phyloP scores from a whole-genome alignment of 2,329 filamentous ascomycete genomes.

The Rosellinia necatrix region DNA sequence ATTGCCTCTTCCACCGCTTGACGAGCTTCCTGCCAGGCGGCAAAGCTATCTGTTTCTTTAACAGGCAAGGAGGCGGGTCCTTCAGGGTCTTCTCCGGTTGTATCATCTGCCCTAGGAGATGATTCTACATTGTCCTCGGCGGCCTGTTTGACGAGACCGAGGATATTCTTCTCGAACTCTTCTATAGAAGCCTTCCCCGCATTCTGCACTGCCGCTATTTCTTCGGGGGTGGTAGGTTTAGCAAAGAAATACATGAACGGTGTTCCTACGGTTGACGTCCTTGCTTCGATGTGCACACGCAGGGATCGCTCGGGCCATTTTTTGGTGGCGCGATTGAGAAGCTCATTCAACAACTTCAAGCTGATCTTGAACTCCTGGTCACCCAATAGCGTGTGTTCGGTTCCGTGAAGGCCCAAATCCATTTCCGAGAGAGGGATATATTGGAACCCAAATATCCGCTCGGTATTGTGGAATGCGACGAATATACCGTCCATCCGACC shows the following conservation, averaged over 20 bases:
- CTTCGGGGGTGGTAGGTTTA: slow-evolving; percentile 75
- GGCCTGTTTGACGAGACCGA: slow-evolving; percentile 51
- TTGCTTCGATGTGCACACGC: slow-evolving; percentile 81
- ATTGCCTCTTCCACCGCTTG: slow-evolving; percentile 60
- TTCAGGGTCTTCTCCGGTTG: slow-evolving; percentile 1
- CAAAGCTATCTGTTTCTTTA: slow-evolving; percentile 42
- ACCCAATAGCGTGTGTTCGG: slow-evolving; percentile 67
- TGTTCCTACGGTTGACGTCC: slow-evolving; percentile 52
- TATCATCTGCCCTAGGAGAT: slow-evolving; percentile 28
- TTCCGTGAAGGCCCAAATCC: slow-evolving; percentile 87
- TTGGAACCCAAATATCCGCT: slow-evolving; percentile 96
- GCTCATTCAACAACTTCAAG: slow-evolving; percentile 75
- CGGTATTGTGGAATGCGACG: slow-evolving; percentile 92
- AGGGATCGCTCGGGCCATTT: slow-evolving; percentile 78
- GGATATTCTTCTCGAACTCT: slow-evolving; percentile 68
- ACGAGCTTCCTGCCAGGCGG: slow-evolving; percentile 60
- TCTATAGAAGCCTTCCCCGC: slow-evolving; percentile 67
- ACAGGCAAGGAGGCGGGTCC: slow-evolving; percentile 11
- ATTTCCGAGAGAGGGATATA: slow-evolving; percentile 87
- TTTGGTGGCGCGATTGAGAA: slow-evolving; percentile 74
- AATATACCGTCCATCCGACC: slow-evolving; percentile 99
- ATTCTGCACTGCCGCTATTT: slow-evolving; percentile 76
- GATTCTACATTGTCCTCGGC: slow-evolving; percentile 31
- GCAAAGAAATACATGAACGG: slow-evolving; percentile 89
- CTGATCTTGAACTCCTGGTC: slow-evolving; percentile 86